Evolutionary conservation across 1,139 yeast species (phyloP).

Genomic region (Nakaseomyces nivariensis): DNA sequence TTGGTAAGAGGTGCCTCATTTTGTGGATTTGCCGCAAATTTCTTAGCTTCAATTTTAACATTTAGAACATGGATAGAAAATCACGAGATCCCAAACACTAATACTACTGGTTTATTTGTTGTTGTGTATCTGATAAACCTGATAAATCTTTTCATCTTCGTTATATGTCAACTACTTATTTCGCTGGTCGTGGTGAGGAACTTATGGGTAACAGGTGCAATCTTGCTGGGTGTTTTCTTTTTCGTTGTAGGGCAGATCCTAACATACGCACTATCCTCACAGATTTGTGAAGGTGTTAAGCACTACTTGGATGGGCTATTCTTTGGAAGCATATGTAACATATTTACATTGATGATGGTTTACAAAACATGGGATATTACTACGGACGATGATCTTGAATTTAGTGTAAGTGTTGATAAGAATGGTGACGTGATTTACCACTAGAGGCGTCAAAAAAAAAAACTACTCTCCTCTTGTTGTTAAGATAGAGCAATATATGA

Average conservation of each 20-base stretch:
- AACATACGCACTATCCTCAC: constrained; percentile 54
- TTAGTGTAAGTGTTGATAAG: constrained; percentile 47
- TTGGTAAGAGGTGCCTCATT: constrained; percentile 41
- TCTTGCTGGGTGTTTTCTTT: constrained; percentile 57
- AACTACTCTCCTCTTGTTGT: no score
- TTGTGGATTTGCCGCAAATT: constrained; percentile 51
- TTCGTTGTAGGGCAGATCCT: constrained; percentile 74
- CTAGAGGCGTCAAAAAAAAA: background rate
- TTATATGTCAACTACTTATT: constrained; percentile 60
- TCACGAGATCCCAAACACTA: constrained; percentile 20
- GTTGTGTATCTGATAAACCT: constrained; percentile 66
- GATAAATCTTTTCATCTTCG: constrained; percentile 49
- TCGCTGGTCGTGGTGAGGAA: constrained; percentile 61
- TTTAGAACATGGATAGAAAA: constrained; percentile 55
- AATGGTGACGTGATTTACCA: constrained; percentile 29
- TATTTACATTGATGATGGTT: constrained; percentile 85
- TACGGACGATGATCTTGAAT: constrained; percentile 91
- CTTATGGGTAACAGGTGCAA: constrained; percentile 84
- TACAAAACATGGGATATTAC: constrained; percentile 96
- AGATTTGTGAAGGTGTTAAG: constrained; percentile 58
- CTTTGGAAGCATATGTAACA: constrained; percentile 70
- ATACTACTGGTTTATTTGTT: constrained; percentile 58
- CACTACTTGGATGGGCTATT: constrained; percentile 89
- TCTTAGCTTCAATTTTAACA: constrained; percentile 58
- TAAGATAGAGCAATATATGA: no score